phyloP scores from a whole-genome alignment of 225 moss, liverwort and hornwort species.

The Neckera pumila region DNA sequence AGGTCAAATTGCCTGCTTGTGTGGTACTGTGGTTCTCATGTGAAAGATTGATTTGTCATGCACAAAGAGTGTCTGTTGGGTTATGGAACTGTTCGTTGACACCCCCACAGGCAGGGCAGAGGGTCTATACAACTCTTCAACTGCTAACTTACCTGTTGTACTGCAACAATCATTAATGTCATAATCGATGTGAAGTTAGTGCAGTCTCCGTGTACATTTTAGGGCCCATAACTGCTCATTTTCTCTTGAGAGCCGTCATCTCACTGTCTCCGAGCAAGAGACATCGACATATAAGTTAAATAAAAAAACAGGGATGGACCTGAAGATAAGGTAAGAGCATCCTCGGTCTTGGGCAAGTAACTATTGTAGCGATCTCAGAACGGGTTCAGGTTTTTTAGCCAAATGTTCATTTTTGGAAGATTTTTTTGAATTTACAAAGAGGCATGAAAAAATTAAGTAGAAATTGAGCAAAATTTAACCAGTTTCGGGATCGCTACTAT shows the following conservation, averaged over 20 bases:
- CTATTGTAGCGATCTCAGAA: no score
- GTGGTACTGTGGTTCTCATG: not conserved
- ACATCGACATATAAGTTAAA: not conserved
- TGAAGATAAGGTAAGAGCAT: no score
- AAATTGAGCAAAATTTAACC: no score
- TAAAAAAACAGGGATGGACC: not conserved
- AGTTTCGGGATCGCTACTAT: no score
- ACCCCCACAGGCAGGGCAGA: no score
- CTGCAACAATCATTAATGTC: not conserved
- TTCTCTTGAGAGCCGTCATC: not conserved
- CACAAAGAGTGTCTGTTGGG: not conserved
- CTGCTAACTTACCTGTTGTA: not conserved
- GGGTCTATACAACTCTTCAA: not conserved
- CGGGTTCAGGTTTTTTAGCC: no score
- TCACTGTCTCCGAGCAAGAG: not conserved
- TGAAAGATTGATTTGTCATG: not conserved
- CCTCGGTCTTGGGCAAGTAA: no score
- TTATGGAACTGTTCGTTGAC: not conserved
- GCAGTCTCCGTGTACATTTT: not conserved
- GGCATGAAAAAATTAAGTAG: no score
- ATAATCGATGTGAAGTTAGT: not conserved
- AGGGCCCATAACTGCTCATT: not conserved
- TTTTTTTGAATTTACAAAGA: no score
- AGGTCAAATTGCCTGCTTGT: not conserved
- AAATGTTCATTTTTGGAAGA: no score